phyloP scores from a whole-genome alignment of 2,329 filamentous ascomycete species.

The Arthroderma sp. region DNA sequence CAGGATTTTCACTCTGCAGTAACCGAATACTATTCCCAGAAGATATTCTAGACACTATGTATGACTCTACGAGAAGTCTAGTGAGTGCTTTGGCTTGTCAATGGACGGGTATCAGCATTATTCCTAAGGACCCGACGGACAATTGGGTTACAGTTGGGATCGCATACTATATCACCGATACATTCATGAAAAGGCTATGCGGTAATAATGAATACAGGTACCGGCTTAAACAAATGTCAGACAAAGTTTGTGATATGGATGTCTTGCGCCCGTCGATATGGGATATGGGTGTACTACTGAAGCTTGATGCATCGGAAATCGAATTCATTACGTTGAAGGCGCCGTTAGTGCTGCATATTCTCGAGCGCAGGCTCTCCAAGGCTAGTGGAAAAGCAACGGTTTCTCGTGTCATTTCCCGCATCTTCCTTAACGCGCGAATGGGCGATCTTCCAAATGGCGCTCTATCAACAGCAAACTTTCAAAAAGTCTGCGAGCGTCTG shows the following conservation, averaged over 20 bases:
- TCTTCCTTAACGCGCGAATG: conserved; percentile 75
- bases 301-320: conserved; percentile 70
- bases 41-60: conserved; percentile 71
- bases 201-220: conserved; percentile 93
- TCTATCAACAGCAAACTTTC: conserved; percentile 66
- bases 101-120: conserved; percentile 88
- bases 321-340: conserved; percentile 89
- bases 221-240: conserved; percentile 71
- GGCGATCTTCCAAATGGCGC: conserved; percentile 58
- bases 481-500: conserved; percentile 73
- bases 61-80: conserved; percentile 65
- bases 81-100: conserved; percentile 78
- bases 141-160: conserved; percentile 83
- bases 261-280: conserved; percentile 69
- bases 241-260: conserved; percentile 70
- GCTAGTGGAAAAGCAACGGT: conserved; percentile 73
- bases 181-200: conserved; percentile 79
- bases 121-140: conserved; percentile 67
- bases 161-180: conserved; percentile 87
- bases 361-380: conserved; percentile 84
- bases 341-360: conserved; percentile 78
- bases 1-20: conserved; percentile 78
- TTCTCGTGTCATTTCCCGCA: conserved; percentile 68
- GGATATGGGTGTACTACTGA: conserved; percentile 62
- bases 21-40: conserved; percentile 72